phyloP scores from a whole-genome alignment of 345 rosid genomes.

The thale cress (Arabidopsis thaliana) region DNA sequence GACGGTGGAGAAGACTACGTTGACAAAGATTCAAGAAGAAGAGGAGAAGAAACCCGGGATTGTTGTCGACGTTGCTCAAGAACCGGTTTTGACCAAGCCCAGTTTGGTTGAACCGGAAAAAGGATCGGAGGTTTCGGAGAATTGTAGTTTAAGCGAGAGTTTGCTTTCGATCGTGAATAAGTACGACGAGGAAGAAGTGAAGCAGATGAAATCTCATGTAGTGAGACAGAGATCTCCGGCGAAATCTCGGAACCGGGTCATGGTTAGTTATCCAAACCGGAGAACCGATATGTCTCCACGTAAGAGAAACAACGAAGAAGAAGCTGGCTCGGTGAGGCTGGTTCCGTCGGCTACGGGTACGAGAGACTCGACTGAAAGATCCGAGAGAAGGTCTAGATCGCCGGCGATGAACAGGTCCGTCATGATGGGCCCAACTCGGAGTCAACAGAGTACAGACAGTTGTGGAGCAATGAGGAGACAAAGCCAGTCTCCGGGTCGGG shows the following conservation, averaged over 20 bases:
- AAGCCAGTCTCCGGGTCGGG: conserved; percentile 72
- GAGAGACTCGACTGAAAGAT: conserved; percentile 62
- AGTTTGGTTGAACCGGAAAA: conserved; percentile 29
- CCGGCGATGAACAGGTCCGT: conserved; percentile 67
- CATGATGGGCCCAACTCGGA: conserved; percentile 26
- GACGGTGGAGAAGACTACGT: not conserved
- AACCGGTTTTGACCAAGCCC: not conserved
- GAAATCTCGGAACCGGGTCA: conserved; percentile 40
- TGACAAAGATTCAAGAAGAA: conserved; percentile 24
- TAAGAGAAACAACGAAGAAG: conserved; percentile 41
- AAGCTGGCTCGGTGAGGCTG: conserved; percentile 44
- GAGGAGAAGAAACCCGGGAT: conserved; percentile 38
- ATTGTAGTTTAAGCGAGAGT: conserved; percentile 44
- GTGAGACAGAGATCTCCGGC: conserved; percentile 46
- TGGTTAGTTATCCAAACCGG: conserved; percentile 48
- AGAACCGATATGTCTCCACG: conserved; percentile 63
- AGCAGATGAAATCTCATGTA: conserved; percentile 10
- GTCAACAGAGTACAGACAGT: conserved; percentile 26
- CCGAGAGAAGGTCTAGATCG: conserved; percentile 69
- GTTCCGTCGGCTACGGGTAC: conserved; percentile 44
- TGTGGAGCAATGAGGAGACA: conserved; percentile 56
- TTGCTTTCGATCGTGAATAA: conserved; percentile 39
- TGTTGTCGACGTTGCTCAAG: not conserved
- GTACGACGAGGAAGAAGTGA: conserved; percentile 47
- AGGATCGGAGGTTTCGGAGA: conserved; percentile 37